Percentiles rank a stretch among this genome's conserved stretches.
phyloP scores from a whole-genome alignment of 2,329 filamentous ascomycete species.

The Verticillium zaregamsianum region DNA sequence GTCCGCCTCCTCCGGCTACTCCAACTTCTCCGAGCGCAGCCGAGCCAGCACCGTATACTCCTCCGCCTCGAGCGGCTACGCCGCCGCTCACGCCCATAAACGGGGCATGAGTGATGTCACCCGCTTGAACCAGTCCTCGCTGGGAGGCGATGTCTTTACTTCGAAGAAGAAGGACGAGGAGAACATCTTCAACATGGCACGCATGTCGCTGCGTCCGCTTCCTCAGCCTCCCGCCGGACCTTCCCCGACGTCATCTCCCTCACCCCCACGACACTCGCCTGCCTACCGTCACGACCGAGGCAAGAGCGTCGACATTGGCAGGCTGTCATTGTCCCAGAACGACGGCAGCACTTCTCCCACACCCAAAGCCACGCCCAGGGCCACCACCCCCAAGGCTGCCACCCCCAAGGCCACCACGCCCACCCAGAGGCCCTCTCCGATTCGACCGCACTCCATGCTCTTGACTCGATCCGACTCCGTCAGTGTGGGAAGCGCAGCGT shows the following conservation, averaged over 20 bases:
- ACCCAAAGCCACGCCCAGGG: background rate
- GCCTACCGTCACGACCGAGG: slow-evolving; percentile 48
- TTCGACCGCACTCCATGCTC: slow-evolving; percentile 59
- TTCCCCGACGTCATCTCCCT: slow-evolving; percentile 16
- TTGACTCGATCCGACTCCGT: slow-evolving; percentile 54
- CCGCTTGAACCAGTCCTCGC: slow-evolving; percentile 34
- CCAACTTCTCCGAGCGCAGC: slow-evolving; percentile 55
- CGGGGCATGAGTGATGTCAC: slow-evolving; percentile 72
- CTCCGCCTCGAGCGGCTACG: slow-evolving; percentile 60
- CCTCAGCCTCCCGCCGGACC: slow-evolving; percentile 48
- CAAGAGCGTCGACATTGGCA: slow-evolving; percentile 61
- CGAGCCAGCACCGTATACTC: slow-evolving; percentile 69
- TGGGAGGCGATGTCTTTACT: slow-evolving; percentile 22
- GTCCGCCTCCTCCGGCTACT: slow-evolving; percentile 66
- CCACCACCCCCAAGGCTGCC: background rate
- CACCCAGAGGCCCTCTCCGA: slow-evolving; percentile 30
- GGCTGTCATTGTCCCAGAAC: slow-evolving; percentile 44
- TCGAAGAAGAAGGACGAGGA: slow-evolving; percentile 43
- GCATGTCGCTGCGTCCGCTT: slow-evolving; percentile 73
- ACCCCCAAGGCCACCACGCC: background rate
- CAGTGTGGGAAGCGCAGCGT: slow-evolving; percentile 26
- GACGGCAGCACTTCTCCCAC: slow-evolving; percentile 34
- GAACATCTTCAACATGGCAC: slow-evolving; percentile 65
- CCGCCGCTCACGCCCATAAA: slow-evolving; percentile 53
- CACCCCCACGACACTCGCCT: slow-evolving; percentile 29